Percentiles rank a stretch among this genome's conserved stretches.
Conservation (phyloP, 2,329 filamentous ascomycete genomes). For the Elsinoe australis region DNA sequence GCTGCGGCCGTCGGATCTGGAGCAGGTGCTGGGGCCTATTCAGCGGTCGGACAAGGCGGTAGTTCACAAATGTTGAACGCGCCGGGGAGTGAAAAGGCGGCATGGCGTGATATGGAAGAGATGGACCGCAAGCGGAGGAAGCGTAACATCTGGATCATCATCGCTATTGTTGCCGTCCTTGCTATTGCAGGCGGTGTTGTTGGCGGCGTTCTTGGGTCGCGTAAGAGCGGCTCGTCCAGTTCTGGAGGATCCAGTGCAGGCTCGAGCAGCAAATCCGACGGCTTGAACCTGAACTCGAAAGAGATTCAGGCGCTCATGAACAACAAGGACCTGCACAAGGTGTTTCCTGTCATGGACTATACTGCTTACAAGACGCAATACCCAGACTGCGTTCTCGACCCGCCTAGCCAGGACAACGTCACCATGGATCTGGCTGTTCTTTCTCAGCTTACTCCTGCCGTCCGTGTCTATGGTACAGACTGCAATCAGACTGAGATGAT, state of each 20-base stretch:
- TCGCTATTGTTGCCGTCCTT: slow-evolving; percentile 59
- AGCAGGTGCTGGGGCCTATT: slow-evolving; percentile 33
- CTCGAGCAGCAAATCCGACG: slow-evolving; percentile 40
- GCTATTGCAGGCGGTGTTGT: slow-evolving; percentile 67
- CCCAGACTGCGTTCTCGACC: slow-evolving; percentile 67
- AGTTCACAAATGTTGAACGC: slow-evolving; percentile 26
- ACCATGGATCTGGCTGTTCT: slow-evolving; percentile 86
- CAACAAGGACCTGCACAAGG: slow-evolving; percentile 76
- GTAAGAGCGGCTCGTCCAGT: slow-evolving; percentile 25
- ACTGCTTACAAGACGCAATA: slow-evolving; percentile 88
- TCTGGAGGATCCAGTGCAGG: slow-evolving; percentile 20
- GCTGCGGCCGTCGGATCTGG: slow-evolving; percentile 42
- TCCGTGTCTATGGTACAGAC: slow-evolving; percentile 89
- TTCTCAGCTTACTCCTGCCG: slow-evolving; percentile 77
- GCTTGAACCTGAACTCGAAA: slow-evolving; percentile 62
- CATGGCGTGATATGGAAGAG: slow-evolving; percentile 55
- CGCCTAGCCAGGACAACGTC: slow-evolving; percentile 87
- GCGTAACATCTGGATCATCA: slow-evolving; percentile 58
- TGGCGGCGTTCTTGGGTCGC: slow-evolving; percentile 55
- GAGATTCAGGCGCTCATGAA: slow-evolving; percentile 77
- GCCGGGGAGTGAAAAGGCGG: slow-evolving; percentile 52
- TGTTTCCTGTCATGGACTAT: slow-evolving; percentile 93
- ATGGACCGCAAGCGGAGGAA: slow-evolving; percentile 58
- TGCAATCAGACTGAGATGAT: slow-evolving; percentile 97
- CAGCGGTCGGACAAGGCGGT: slow-evolving; percentile 28